Evolutionary conservation across 2,329 filamentous ascomycete species (phyloP).

Genomic region (Fusarium sp.): DNA sequence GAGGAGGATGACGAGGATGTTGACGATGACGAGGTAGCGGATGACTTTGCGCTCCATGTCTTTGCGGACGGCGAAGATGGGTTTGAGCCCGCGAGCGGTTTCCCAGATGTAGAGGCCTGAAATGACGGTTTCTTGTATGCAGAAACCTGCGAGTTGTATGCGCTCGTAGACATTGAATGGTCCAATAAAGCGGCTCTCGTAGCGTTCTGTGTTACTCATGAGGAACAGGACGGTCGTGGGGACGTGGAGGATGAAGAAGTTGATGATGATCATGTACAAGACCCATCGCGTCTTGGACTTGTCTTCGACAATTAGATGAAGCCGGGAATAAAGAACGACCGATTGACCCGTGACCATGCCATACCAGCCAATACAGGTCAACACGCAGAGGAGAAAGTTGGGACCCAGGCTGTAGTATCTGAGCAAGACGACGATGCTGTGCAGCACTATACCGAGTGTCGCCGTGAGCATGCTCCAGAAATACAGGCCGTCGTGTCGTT

Average conservation of each 20-base stretch:
- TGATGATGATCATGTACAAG: conserved; percentile 36
- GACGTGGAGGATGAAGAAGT: conserved; percentile 35
- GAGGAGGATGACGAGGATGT: conserved; percentile 39
- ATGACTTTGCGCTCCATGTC: conserved; percentile 34
- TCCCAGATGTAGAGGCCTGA: conserved; percentile 41
- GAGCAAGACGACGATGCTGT: conserved; percentile 35
- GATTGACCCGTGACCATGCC: conserved; percentile 41
- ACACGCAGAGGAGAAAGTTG: conserved; percentile 35
- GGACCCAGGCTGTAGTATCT: conserved; percentile 39
- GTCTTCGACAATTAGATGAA: conserved; percentile 35
- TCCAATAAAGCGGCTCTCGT: conserved; percentile 18
- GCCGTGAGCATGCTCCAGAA: conserved; percentile 39
- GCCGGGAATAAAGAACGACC: conserved; percentile 35
- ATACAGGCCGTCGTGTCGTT: conserved; percentile 34
- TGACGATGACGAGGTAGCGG: conserved; percentile 34
- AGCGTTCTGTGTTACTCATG: conserved; percentile 25
- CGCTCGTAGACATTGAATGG: conserved; percentile 40
- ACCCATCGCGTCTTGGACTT: conserved; percentile 40
- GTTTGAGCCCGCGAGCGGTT: conserved; percentile 30
- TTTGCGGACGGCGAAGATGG: conserved; percentile 33
- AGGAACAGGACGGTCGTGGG: conserved; percentile 35
- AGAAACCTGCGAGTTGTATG: conserved; percentile 37
- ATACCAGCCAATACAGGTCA: conserved; percentile 41
- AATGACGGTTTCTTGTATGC: conserved; percentile 36
- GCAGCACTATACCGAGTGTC: conserved; percentile 28